These are phyloP conservation scores for Colletotrichum limetticola DNA, from an alignment of 2,329 filamentous ascomycete genomes.

Conservation along the genomic window DNA sequence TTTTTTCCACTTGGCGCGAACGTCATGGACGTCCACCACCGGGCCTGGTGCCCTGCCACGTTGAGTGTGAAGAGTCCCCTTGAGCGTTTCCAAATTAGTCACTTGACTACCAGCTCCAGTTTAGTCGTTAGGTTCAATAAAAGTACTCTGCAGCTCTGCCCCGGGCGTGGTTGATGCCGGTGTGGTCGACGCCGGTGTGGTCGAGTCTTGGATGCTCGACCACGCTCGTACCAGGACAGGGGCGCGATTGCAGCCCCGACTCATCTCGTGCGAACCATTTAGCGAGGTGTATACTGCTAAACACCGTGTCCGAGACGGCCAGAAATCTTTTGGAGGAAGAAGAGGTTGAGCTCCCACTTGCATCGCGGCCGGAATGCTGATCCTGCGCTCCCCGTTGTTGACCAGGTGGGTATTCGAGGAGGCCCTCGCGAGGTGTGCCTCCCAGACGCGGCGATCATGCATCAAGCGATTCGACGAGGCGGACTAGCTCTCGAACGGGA, in stretches of 20 bases:
- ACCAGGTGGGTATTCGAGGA: background rate
- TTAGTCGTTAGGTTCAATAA: background rate
- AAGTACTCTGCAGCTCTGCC: rapidly evolving
- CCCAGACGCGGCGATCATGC: background rate
- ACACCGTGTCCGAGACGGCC: too few relatives aligned
- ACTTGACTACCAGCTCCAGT: background rate
- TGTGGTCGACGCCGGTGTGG: background rate
- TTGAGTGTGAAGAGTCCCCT: background rate
- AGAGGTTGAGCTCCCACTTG: too few relatives aligned
- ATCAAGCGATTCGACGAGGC: background rate
- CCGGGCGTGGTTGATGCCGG: background rate
- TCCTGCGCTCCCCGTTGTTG: background rate
- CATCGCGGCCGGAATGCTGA: background rate
- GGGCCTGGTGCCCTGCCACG: background rate
- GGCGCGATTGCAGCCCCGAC: background rate
- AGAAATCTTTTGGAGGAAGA: too few relatives aligned
- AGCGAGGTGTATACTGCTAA: too few relatives aligned
- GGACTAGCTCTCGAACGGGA: rapidly evolving
- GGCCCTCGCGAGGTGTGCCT: background rate
- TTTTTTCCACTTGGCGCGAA: background rate
- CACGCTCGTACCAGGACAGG: too few relatives aligned
- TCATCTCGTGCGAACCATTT: too few relatives aligned
- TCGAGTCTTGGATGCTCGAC: background rate
- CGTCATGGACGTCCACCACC: background rate
- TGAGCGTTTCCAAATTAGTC: background rate